phyloP scores from a whole-genome alignment of 2,329 filamentous ascomycete species.

The Aspergillus transmontanensis region DNA sequence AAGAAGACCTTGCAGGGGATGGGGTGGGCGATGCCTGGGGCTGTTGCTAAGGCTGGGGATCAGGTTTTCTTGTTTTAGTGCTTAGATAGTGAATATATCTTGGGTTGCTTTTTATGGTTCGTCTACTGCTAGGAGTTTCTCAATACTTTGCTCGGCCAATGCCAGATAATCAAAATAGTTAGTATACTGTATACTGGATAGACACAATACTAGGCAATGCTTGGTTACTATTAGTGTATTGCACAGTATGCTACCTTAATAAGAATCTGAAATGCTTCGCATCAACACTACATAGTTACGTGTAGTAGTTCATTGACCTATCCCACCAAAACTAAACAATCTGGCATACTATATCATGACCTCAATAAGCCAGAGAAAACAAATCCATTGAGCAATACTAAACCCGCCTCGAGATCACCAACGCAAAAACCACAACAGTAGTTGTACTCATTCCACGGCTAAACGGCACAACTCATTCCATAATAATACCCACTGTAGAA shows the following conservation, averaged over 20 bases:
- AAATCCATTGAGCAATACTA: too few species aligned
- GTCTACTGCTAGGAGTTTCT: too few species aligned
- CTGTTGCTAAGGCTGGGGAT: slow-evolving; percentile 54
- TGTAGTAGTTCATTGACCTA: background rate
- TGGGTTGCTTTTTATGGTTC: too few species aligned
- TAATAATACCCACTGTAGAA: too few species aligned
- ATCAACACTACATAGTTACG: background rate
- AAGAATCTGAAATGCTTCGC: background rate
- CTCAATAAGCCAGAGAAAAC: background rate
- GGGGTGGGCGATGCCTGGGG: slow-evolving; percentile 54
- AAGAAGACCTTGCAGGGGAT: slow-evolving; percentile 53
- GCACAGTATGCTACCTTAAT: background rate
- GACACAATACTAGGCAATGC: background rate
- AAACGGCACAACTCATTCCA: too few species aligned
- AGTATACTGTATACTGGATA: background rate
- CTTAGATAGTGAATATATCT: background rate
- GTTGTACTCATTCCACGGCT: too few species aligned
- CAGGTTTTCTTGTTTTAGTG: slow-evolving; percentile 56
- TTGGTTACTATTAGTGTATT: background rate
- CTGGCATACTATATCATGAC: background rate
- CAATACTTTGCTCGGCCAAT: too few species aligned
- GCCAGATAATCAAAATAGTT: too few species aligned
- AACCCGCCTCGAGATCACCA: too few species aligned
- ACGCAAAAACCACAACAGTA: too few species aligned
- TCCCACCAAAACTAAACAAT: background rate